Base-by-base conservation (phyloP, 257 asterid genomes). In the Datura wrightii region DNA sequence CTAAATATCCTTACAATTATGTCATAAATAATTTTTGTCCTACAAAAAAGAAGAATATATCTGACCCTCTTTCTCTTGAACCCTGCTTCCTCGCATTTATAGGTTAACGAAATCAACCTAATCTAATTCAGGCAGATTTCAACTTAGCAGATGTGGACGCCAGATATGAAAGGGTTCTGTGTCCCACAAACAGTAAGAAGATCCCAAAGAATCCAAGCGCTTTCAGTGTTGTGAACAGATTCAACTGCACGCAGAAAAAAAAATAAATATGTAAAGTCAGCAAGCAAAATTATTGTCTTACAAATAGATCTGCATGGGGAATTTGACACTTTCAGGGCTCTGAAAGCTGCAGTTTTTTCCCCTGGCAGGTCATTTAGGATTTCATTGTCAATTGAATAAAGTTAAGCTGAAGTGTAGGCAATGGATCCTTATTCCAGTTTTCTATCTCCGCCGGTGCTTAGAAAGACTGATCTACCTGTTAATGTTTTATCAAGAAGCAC, bases 151-250 rank as follows among this genome's bases (percentile, higher is more conserved):
- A 92, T 5, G 93, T 66, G 55, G 97, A 91, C 9, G 99, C 98
- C n/a, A 90, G 94, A 86, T 97, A 93, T 36, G 99, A 93, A 58
- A 97, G 97, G 11, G 97, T 91, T 89, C 90, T 94, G 88, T 97
- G 98, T 83, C 99, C 99, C 4, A 92, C 94, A 84, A 94, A 85
- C 92, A 94, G 87, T 94, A 95, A 94, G 92, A 95, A 95, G 71
- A 91, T 84, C 78, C 97, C 99, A 89, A 94, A 72, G 56, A 97
- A 65, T 74, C 98, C 98, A 76, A 97, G 98, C 69, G 90, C 91
- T 92, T 93, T 97, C 91, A 97, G 83, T 50, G 99, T 97, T 70
- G 94, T 92, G 90, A 97, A 97, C 56, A 97, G 92, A 87, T 97
- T 96, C 94, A 94, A 91, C 99, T 96, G 95, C 90, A 89, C 63